These are phyloP conservation scores for Fagopyrum esculentum DNA, from an alignment of 148 eudicot species.

Conservation along the genomic window DNA sequence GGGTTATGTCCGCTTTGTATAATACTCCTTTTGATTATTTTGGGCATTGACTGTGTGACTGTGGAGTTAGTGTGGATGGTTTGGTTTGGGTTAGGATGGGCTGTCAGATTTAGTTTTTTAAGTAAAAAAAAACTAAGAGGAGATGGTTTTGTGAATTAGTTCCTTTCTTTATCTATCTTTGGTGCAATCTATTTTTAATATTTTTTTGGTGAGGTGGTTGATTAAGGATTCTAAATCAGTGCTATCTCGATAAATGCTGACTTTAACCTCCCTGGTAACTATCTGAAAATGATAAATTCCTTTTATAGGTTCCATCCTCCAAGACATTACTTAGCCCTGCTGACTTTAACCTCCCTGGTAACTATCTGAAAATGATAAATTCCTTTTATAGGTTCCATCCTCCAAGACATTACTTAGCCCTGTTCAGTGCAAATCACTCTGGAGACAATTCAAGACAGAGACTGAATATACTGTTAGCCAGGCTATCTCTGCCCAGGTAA, in stretches of 20 bases:
- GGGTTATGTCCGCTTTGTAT: neutral
- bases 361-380: neutral
- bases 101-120: neutral
- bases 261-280: neutral
- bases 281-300: neutral
- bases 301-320: constrained; percentile 62
- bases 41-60: neutral
- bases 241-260: neutral
- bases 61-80: neutral
- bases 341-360: neutral
- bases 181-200: neutral
- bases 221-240: neutral
- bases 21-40: neutral
- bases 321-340: constrained; percentile 70
- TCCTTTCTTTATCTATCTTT: neutral
- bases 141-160: neutral
- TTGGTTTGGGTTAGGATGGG: too few species aligned
- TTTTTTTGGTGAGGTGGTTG: neutral
- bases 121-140: neutral
- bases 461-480: constrained; percentile 94
- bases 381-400: constrained; percentile 55
- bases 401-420: constrained; percentile 85
- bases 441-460: constrained; percentile 93
- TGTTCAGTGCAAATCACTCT: constrained; percentile 90
- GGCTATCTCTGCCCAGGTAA: constrained; percentile 97